Percentiles rank a stretch among this genome's conserved stretches.
These are phyloP conservation scores for Oxyria digyna DNA, from an alignment of 148 eudicot genomes.

Conservation along the genomic window DNA sequence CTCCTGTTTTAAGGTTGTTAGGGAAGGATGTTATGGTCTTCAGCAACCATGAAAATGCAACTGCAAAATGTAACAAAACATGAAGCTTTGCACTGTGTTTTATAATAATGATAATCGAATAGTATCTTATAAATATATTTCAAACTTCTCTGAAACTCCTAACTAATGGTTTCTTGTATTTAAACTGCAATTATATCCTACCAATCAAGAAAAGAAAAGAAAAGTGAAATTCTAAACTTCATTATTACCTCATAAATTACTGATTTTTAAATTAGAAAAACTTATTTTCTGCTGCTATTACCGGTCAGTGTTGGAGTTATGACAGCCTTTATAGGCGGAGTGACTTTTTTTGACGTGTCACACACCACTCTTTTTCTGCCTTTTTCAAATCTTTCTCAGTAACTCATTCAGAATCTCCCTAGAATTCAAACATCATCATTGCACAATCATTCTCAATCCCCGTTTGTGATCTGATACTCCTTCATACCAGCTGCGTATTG, in stretches of 20 bases:
- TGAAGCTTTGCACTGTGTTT: background rate
- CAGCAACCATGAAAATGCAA: conserved; percentile 33
- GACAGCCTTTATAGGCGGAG: background rate
- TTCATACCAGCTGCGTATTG: background rate
- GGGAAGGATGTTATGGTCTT: conserved; percentile 79
- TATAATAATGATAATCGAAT: background rate
- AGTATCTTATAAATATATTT: background rate
- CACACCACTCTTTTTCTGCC: background rate
- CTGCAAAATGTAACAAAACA: conserved; percentile 7
- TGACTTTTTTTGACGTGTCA: background rate
- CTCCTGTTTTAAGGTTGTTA: conserved; percentile 71
- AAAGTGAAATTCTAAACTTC: too few relatives aligned
- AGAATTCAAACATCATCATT: background rate
- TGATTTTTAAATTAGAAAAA: too few relatives aligned
- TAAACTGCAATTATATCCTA: background rate
- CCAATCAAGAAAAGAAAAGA: background rate
- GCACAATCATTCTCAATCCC: background rate
- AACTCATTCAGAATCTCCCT: background rate
- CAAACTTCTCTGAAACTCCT: background rate
- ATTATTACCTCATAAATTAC: too few relatives aligned
- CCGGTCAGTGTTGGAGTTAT: background rate
- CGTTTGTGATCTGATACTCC: background rate
- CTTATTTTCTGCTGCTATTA: background rate
- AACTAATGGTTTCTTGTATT: background rate
- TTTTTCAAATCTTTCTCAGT: background rate